A percentile compares a stretch with the other conserved stretches of the same genome.
phyloP scores from a whole-genome alignment of 768 basidiomycete species.

The Mycena galopus region DNA sequence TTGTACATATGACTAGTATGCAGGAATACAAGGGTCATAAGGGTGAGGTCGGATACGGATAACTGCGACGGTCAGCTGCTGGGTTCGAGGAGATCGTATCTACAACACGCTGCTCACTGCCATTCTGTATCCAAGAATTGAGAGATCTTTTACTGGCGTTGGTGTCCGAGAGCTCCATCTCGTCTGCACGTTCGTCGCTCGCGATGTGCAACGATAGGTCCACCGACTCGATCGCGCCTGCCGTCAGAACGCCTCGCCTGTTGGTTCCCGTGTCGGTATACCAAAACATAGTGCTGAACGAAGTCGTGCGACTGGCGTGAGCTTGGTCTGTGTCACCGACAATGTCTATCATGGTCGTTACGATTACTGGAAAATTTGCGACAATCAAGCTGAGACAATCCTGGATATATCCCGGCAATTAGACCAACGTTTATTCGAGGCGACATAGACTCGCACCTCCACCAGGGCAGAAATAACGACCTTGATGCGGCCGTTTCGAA shows the following conservation, averaged over 20 bases:
- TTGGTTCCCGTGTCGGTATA: not conserved
- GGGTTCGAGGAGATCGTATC: not conserved
- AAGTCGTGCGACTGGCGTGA: not conserved
- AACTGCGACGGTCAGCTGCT: not conserved
- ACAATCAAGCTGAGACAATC: slow-evolving; percentile 53
- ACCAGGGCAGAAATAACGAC: slow-evolving; percentile 56
- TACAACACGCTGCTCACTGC: not conserved
- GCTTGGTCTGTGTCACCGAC: slow-evolving; percentile 9
- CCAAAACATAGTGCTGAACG: slow-evolving; percentile 26
- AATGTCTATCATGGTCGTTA: slow-evolving; percentile 44
- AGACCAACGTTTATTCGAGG: not conserved
- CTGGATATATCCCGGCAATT: slow-evolving; percentile 31
- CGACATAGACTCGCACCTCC: slow-evolving; percentile 48
- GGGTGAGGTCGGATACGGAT: not conserved
- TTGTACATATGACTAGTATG: not conserved
- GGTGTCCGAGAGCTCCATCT: not conserved
- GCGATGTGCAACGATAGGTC: not conserved
- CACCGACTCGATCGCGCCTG: not conserved
- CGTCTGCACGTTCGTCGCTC: not conserved
- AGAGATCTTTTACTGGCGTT: not conserved
- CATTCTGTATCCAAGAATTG: not conserved
- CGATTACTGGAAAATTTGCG: slow-evolving; percentile 55
- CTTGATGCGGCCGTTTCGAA: slow-evolving; percentile 43
- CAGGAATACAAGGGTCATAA: not conserved
- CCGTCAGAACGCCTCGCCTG: not conserved